phyloP scores from a whole-genome alignment of 139 green algal genomes.

The Astrephomene gubernaculifera region DNA sequence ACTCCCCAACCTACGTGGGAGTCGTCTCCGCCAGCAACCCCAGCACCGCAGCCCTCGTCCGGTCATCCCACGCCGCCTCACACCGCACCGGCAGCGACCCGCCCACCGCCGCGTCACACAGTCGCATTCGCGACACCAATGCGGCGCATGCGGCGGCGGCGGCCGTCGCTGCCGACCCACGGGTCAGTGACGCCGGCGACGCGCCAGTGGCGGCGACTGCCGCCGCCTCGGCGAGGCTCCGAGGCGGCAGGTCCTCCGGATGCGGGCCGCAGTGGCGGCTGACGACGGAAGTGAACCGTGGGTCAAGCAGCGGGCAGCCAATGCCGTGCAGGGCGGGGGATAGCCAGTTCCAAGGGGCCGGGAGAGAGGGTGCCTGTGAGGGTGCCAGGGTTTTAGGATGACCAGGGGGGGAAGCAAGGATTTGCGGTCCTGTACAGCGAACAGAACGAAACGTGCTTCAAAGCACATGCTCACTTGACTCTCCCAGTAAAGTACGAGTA shows the following conservation, averaged over 20 bases:
- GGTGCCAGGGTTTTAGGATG: no score
- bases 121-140: slow-evolving; percentile 48
- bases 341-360: slow-evolving; percentile 59
- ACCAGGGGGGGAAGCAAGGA: background rate
- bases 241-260: background rate
- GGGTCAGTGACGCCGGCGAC: background rate
- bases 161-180: background rate
- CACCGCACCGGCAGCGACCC: background rate
- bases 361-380: slow-evolving; percentile 18
- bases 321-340: slow-evolving; percentile 45
- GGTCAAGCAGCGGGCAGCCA: slow-evolving; percentile 61
- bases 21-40: slow-evolving; percentile 46
- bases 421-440: no score
- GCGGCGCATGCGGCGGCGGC: slow-evolving; percentile 4
- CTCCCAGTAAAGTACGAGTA: no score
- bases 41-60: slow-evolving; percentile 38
- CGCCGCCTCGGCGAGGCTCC: background rate
- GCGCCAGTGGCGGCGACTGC: background rate
- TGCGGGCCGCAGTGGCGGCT: background rate
- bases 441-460: no score
- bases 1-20: background rate
- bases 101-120: slow-evolving; percentile 30
- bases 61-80: slow-evolving; percentile 13
- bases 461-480: no score
- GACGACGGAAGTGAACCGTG: slow-evolving; percentile 20